A percentile compares a stretch with the other conserved stretches of the same genome.
Conservation (phyloP, 1,284 basidiomycete species). For the Sporisorium graminicola region DNA sequence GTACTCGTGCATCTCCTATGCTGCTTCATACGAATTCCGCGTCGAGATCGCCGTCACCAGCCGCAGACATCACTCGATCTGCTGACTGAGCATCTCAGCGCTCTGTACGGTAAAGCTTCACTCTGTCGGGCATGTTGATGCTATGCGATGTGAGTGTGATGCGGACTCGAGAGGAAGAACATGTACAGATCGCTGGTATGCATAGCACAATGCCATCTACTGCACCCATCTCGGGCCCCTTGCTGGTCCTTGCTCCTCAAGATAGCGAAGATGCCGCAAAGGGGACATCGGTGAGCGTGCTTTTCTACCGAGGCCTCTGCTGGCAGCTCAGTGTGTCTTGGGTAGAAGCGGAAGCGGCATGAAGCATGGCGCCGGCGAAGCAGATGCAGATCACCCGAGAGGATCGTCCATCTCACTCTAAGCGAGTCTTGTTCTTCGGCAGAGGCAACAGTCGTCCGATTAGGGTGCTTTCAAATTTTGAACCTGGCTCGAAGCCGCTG, state of each 20-base stretch:
- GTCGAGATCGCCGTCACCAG: background rate
- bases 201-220: background rate
- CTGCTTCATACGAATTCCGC: slow-evolving; percentile 3
- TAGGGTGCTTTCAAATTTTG: background rate
- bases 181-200: slow-evolving; percentile 13
- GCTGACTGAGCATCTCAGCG: slow-evolving; percentile 1
- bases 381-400: slow-evolving; percentile 1
- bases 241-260: background rate
- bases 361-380: background rate
- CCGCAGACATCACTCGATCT: background rate
- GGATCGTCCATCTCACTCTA: background rate
- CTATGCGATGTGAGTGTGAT: background rate
- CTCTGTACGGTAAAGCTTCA: background rate
- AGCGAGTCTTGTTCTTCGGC: background rate
- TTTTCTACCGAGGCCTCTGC: background rate
- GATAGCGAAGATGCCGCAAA: slow-evolving; percentile 2
- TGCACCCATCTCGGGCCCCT: slow-evolving; percentile 1
- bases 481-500: background rate
- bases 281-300: background rate
- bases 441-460: background rate
- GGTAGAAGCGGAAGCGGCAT: background rate
- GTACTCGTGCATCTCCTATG: slow-evolving; percentile 2
- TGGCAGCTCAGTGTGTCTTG: background rate
- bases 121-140: slow-evolving; percentile 1
- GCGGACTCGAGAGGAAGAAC: slow-evolving; percentile 11